A percentile compares a stretch with the other conserved stretches of the same genome.
Evolutionary conservation across 225 moss, liverwort and hornwort species (phyloP).

Genomic region (Antitrichia curtipendula): DNA sequence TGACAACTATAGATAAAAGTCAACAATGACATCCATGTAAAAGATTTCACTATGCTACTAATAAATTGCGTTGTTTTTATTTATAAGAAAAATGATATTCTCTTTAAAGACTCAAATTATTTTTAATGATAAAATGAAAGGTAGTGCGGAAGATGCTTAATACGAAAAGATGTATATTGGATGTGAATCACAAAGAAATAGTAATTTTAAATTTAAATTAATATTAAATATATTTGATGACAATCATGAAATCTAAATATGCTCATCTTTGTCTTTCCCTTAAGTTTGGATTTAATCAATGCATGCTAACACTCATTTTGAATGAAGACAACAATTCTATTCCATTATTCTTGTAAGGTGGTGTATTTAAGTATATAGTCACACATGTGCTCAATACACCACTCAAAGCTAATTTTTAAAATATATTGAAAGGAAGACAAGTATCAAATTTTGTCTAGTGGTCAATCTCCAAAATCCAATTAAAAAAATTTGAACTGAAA

Average conservation of each 20-base stretch:
- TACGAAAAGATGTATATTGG: neutral
- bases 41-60: neutral
- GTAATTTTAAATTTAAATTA: neutral
- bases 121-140: neutral
- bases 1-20: neutral
- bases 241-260: neutral
- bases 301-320: neutral
- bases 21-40: neutral
- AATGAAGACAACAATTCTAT: neutral
- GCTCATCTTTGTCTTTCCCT: neutral
- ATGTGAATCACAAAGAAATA: neutral
- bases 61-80: neutral
- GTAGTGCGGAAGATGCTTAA: neutral
- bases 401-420: neutral
- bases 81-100: neutral
- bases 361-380: neutral
- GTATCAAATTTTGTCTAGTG: neutral
- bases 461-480: rapidly evolving
- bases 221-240: neutral
- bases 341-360: neutral
- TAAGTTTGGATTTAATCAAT: neutral
- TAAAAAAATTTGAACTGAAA: neutral
- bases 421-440: neutral
- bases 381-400: neutral
- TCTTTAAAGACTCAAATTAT: neutral